Evolutionary conservation across 768 basidiomycete genomes (phyloP), one percentile per base, ranked within the genome.

Genomic region (Clitopilus hobsonii): DNA sequence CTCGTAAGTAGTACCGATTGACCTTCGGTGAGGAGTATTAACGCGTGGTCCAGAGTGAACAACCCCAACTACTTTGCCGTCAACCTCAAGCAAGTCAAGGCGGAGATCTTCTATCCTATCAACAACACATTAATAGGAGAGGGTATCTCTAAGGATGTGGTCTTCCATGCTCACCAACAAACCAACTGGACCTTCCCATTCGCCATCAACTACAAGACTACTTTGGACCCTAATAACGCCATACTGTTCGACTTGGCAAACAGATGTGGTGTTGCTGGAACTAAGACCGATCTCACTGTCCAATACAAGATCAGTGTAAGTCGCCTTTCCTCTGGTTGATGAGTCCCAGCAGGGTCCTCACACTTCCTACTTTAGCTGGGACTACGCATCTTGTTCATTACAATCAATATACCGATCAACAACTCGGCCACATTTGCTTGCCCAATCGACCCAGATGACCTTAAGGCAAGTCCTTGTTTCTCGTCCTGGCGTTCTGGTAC

Each of bases 51-150:
- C 60, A 93, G 90, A 25, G 87, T 92, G 53, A 72, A 73, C 64
- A 94, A 94, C 62, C 91, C 91, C 25, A 93, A 93, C 66, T 91
- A 82, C 69, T 91, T 94, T 64, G 69, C 78, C 7, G 85, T 88
- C 8, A 76, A 75, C 18, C 78, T 94, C 67, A 78, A 79, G 52
- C 78, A 79, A 54, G 81, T 94, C 58, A 74, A 79, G 41, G 86
- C 85, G 3, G 68, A 85, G 36, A 87, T 87, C 67, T 52, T 69
- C 57, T 94, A 94, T 64, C 91, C 90, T 8, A 83, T 89, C 63
- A 81, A 85, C 60, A 79, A 84, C 59, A 84, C 85, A 0, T 65
- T 74, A n/a, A 72, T 93, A 49, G 91, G 91, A 11, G 75, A 76
- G 48, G 91, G 91, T 16, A 67, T 67, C 26, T 61, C 80, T 38